phyloP scores from a whole-genome alignment of 306 rosid species.

The Pyrus betulifolia region DNA sequence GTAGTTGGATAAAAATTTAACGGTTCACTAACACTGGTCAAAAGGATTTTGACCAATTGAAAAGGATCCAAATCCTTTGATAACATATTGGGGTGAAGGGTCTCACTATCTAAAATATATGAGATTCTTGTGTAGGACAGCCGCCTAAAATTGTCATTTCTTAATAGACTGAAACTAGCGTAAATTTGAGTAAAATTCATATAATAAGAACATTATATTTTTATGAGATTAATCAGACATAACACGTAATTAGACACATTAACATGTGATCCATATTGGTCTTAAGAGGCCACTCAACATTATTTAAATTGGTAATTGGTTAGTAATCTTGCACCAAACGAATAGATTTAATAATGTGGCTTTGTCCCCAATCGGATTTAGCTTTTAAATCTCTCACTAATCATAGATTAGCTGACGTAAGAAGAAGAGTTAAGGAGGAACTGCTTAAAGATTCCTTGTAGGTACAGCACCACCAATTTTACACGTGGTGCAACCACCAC shows the following conservation, averaged over 20 bases:
- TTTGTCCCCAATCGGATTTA: background rate
- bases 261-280: background rate
- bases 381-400: background rate
- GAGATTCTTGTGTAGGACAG: too few species aligned
- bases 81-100: background rate
- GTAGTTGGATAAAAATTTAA: too few species aligned
- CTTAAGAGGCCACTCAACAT: background rate
- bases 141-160: too few species aligned
- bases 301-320: background rate
- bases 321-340: background rate
- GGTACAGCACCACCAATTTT: background rate
- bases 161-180: too few species aligned
- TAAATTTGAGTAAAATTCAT: too few species aligned
- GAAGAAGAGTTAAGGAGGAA: background rate
- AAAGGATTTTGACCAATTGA: too few species aligned
- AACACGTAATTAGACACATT: too few species aligned
- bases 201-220: too few species aligned
- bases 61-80: too few species aligned
- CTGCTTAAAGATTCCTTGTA: background rate
- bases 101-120: background rate
- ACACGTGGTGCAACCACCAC: conserved; percentile 11
- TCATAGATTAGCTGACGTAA: background rate
- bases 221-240: too few species aligned
- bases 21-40: too few species aligned
- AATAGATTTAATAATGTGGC: background rate